A percentile compares a stretch with the other conserved stretches of the same genome.
These are phyloP conservation scores for Botrytis squamosa DNA, from an alignment of 2,329 filamentous ascomycete genomes.

Conservation along the genomic window DNA sequence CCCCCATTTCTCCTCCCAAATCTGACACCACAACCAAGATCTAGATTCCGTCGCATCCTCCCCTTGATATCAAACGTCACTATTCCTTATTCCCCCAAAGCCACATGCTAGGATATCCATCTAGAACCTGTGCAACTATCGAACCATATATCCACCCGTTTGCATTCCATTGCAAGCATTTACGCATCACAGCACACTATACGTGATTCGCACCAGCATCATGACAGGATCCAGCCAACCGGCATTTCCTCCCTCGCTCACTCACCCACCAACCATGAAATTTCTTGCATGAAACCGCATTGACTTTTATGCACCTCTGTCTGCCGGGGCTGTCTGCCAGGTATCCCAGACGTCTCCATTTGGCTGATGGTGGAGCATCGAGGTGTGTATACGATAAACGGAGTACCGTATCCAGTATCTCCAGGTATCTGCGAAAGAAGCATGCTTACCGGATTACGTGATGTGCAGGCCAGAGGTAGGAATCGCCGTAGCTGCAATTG, in stretches of 20 bases:
- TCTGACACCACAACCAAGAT: background rate
- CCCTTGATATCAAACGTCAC: background rate
- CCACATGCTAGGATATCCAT: background rate
- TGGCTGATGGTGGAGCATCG: background rate
- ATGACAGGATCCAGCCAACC: background rate
- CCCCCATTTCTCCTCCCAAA: background rate
- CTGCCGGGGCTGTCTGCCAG: background rate
- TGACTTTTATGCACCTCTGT: background rate
- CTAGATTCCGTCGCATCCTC: background rate
- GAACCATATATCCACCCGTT: background rate
- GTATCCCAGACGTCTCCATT: background rate
- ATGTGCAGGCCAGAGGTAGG: background rate
- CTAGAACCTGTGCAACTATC: slow-evolving; percentile 4
- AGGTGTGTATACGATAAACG: background rate
- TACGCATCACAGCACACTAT: background rate
- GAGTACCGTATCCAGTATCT: background rate
- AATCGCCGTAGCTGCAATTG: background rate
- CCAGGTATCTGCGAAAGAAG: background rate
- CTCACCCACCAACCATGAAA: background rate
- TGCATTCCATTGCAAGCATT: background rate
- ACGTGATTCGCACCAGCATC: background rate
- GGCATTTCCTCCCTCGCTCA: background rate
- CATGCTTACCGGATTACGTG: background rate
- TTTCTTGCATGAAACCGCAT: slow-evolving; percentile 1
- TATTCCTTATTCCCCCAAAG: background rate